phyloP scores from a whole-genome alignment of 2,329 filamentous ascomycete genomes.

The Thelonectria olida region DNA sequence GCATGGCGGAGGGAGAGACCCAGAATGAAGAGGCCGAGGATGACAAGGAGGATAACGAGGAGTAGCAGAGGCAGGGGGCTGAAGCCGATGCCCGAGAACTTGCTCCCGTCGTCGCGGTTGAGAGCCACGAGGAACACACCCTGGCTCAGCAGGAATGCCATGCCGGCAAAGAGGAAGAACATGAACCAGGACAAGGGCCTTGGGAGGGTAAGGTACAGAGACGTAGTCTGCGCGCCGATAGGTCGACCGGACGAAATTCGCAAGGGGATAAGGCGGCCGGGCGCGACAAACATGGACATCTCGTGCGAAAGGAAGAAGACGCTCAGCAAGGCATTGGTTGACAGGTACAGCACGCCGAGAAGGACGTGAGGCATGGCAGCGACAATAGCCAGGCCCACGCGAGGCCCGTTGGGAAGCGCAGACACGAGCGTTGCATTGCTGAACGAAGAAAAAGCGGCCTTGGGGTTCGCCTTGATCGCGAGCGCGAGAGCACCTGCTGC shows the following conservation, averaged over 20 bases:
- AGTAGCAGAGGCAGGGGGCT: conserved; percentile 54
- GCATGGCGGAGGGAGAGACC: conserved; percentile 53
- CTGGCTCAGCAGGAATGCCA: conserved; percentile 58
- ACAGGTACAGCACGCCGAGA: conserved; percentile 57
- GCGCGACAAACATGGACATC: conserved; percentile 53
- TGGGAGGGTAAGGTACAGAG: conserved; percentile 61
- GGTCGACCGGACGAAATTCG: conserved; percentile 58
- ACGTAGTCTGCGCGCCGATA: conserved; percentile 55
- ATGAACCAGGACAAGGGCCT: conserved; percentile 56
- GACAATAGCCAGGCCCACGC: conserved; percentile 48
- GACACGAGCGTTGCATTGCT: conserved; percentile 50
- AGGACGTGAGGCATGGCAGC: conserved; percentile 59
- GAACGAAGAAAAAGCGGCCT: conserved; percentile 49
- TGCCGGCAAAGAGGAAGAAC: conserved; percentile 52
- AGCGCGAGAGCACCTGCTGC: conserved; percentile 51
- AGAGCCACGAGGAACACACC: conserved; percentile 50
- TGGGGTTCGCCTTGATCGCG: conserved; percentile 42
- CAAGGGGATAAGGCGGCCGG: conserved; percentile 42
- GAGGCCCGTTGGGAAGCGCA: conserved; percentile 37
- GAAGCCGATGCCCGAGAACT: conserved; percentile 49
- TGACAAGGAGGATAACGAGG: conserved; percentile 51
- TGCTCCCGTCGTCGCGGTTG: conserved; percentile 36
- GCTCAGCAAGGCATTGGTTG: conserved; percentile 57
- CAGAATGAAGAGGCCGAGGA: conserved; percentile 46
- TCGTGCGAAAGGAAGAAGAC: conserved; percentile 61